These are phyloP conservation scores for Cairneyella variabilis DNA, from an alignment of 495 filamentous ascomycete genomes.

Conservation along the genomic window DNA sequence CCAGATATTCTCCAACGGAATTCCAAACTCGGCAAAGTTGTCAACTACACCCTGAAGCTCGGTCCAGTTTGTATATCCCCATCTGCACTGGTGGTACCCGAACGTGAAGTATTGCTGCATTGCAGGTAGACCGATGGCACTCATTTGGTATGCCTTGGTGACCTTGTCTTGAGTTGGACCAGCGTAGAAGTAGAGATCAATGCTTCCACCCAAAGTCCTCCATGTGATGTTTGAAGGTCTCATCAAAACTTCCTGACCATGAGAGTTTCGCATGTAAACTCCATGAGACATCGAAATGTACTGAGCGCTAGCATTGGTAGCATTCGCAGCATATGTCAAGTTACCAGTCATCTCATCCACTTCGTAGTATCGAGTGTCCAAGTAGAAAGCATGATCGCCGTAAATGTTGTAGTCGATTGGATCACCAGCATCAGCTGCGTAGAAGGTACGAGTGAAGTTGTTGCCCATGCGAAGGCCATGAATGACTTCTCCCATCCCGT, in stretches of 20 bases:
- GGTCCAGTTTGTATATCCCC: slow-evolving; percentile 75
- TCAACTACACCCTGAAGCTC: slow-evolving; percentile 72
- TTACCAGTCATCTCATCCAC: slow-evolving; percentile 45
- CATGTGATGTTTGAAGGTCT: slow-evolving; percentile 66
- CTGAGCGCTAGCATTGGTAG: slow-evolving; percentile 45
- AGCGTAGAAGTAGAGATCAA: slow-evolving; percentile 82
- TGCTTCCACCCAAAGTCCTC: slow-evolving; percentile 71
- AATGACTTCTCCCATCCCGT: slow-evolving; percentile 79
- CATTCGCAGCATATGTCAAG: slow-evolving; percentile 48
- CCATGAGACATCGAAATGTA: slow-evolving; percentile 73
- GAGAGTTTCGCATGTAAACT: slow-evolving; percentile 76
- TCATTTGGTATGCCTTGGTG: slow-evolving; percentile 63
- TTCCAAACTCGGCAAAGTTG: slow-evolving; percentile 65
- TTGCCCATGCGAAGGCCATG: slow-evolving; percentile 68
- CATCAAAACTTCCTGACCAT: slow-evolving; percentile 73
- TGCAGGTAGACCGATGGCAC: slow-evolving; percentile 66
- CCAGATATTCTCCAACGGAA: slow-evolving; percentile 84
- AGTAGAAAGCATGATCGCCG: slow-evolving; percentile 77
- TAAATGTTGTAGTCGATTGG: slow-evolving; percentile 72
- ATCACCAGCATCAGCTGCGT: slow-evolving; percentile 63
- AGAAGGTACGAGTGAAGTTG: slow-evolving; percentile 70
- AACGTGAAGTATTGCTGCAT: slow-evolving; percentile 91
- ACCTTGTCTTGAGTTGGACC: slow-evolving; percentile 70
- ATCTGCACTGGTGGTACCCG: slow-evolving; percentile 81
- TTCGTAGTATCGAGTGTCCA: slow-evolving; percentile 70